phyloP scores from a whole-genome alignment of 306 rosid species.

The Gleditsia sinensis region DNA sequence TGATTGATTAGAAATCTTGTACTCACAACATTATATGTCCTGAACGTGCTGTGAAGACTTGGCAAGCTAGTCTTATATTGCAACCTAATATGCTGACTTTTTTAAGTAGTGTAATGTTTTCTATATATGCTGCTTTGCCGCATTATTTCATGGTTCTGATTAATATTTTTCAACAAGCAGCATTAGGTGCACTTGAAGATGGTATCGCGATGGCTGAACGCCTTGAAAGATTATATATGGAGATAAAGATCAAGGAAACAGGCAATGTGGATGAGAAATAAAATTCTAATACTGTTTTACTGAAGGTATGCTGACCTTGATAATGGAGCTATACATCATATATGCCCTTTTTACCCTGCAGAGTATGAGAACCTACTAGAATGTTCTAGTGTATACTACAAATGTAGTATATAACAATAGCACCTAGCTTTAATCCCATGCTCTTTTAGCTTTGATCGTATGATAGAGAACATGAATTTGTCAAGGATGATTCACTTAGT shows the following conservation, averaged over 20 bases:
- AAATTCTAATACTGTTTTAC: slow-evolving; percentile 28
- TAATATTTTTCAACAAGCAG: slow-evolving; percentile 52
- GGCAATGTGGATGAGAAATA: slow-evolving; percentile 34
- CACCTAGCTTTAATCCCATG: not conserved
- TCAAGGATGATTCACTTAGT: too few species aligned
- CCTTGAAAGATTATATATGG: slow-evolving; percentile 59
- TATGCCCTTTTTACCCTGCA: not conserved
- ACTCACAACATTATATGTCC: too few species aligned
- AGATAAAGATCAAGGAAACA: slow-evolving; percentile 32
- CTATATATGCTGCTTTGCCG: not conserved
- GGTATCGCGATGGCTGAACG: slow-evolving; percentile 85
- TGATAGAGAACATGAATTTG: too few species aligned
- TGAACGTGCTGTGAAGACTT: slow-evolving; percentile 92
- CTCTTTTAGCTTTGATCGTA: too few species aligned
- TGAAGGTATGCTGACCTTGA: slow-evolving; percentile 50
- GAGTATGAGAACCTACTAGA: not conserved
- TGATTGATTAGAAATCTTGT: not conserved
- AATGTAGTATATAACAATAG: not conserved
- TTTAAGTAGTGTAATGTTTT: not conserved
- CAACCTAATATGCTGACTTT: not conserved
- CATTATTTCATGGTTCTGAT: slow-evolving; percentile 24
- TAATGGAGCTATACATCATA: not conserved
- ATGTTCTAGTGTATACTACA: slow-evolving; percentile 3
- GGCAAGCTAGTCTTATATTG: slow-evolving; percentile 76
- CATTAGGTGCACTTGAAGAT: slow-evolving; percentile 67